A percentile compares a stretch with the other conserved stretches of the same genome.
Conservation (phyloP, 2,329 filamentous ascomycete species). For the Zymoseptoria pseudotritici region DNA sequence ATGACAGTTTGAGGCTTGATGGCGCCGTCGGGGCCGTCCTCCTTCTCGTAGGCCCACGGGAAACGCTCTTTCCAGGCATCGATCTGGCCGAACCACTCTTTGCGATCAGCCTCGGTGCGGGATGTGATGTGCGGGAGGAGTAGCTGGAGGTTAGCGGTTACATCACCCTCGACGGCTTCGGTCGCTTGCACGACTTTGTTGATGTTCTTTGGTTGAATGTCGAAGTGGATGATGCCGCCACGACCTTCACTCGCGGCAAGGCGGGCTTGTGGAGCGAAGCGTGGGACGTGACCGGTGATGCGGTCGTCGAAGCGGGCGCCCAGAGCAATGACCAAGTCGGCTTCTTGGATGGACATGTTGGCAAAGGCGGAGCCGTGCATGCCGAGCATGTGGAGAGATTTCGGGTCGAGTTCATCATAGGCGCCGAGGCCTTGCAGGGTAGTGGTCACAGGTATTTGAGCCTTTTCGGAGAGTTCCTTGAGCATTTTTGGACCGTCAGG, state of each 20-base stretch:
- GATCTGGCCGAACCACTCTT: constrained; percentile 86
- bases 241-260: constrained; percentile 74
- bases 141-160: constrained; percentile 66
- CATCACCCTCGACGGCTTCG: constrained; percentile 90
- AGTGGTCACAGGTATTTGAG: constrained; percentile 87
- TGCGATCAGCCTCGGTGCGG: constrained; percentile 57
- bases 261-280: constrained; percentile 85
- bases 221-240: constrained; percentile 94
- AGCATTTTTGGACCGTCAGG: constrained; percentile 73
- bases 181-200: constrained; percentile 98
- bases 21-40: constrained; percentile 58
- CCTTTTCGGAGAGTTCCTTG: constrained; percentile 82
- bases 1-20: constrained; percentile 96
- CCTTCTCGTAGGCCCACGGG: constrained; percentile 78
- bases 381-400: constrained; percentile 94
- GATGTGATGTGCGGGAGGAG: constrained; percentile 66
- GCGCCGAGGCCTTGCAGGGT: constrained; percentile 89
- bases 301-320: constrained; percentile 95
- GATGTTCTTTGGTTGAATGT: constrained; percentile 99
- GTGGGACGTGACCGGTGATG: constrained; percentile 71
- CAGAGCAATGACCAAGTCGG: constrained; percentile 90
- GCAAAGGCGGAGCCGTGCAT: constrained; percentile 98
- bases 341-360: constrained; percentile 96
- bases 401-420: constrained; percentile 87
- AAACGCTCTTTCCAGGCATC: constrained; percentile 84